Base-by-base conservation (phyloP, 768 basidiomycete species). In the Suillus placidus region DNA sequence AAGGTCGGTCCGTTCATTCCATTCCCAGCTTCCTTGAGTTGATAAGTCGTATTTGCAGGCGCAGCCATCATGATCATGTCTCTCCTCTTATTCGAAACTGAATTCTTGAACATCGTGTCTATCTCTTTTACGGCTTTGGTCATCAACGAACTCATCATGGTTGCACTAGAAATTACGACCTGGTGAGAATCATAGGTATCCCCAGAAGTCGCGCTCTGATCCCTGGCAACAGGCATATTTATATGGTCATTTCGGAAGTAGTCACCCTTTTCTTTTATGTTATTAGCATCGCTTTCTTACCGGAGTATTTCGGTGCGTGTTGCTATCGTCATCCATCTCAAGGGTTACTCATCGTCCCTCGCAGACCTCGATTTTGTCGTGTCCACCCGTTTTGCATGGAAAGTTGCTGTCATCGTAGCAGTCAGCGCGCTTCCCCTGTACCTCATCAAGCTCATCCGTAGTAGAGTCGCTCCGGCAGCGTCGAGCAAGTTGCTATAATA, bases 61-160 rank as follows among this genome's bases (percentile, higher is more conserved):
- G 94, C 94, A 47, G 95, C 95, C 5, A 99, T 99, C 78, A 99
- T 99, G 97, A 93, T 99, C 73, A 88, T 97, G 82, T 97, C 94
- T 0, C 88, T 99, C 26, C 86, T 97, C 9, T 85, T 99, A 1
- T 99, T 99, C 76, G 97, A 99, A 79, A 96, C 87, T 61, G 96
- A 99, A 73, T 99, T 99, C 78, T 78, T 99, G 70, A 97, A 99
- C 74, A 98, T 99, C 66, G 97, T 99, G 37, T 91, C 97, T 23
- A 99, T 99, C 70, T 99, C 97, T 0, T 99, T 97, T 76, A 97
- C 96, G 1, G 94, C 97, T 1, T 83, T 99, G 64, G 88, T 99
- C 68, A 81, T 99, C 35, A 99, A 99, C 74, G 97, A 99, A 75
- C 87, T 99, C 60, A 95, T 99, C 79, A 99, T 99, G 97, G 97